Base-by-base conservation (phyloP, 2,329 filamentous ascomycete species). In the Pseudogymnoascus sp. region DNA sequence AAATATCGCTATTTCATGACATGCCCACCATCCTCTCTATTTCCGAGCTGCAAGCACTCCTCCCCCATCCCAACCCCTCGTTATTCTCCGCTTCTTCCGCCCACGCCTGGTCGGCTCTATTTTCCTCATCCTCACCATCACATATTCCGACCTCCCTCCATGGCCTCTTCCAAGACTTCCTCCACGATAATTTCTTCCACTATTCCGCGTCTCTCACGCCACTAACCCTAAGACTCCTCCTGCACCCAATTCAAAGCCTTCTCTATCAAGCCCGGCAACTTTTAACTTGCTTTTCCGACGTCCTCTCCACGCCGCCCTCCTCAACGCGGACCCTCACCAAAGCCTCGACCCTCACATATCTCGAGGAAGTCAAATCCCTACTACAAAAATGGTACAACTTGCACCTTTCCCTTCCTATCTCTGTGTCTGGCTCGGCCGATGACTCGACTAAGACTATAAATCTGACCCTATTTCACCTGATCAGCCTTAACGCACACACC, bases 391-490 rank as follows among this genome's bases (percentile, higher is more conserved):
- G 87, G 87, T 87, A 87, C 72, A 80, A 85, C 65, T 76, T 90
- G n/a, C 83, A 83, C 38, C 80, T 83, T 65, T 35, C 56, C 31
- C 56, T 60, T 38, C 56, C 56, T 19, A 31, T 31, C 16, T 60
- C 56, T 7, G 74, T 77, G 10, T 81, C 84, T 70, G 75, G 78
- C 68, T 82, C 83, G 70, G 74, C 76, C n/a, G 80, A 86, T 69
- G 80, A 82, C 1, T 74, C 76, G 59, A 88, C 86, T 66, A 75
- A 81, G 14, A 78, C 86, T 66, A 88, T 84, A 70, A 89, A 86
- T 70, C 74, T 90, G 44, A 81, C 88, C 47, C 80, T 90, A 65
- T 90, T 87, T 72, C 87, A 91, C 68, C 79, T 90, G 44, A 85
- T 90, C 70, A 86, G 82, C 59, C 79, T 91, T 64, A 89, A 89